Evolutionary conservation across 1,139 yeast genomes (phyloP).

Genomic region (Protomyces inouyei): DNA sequence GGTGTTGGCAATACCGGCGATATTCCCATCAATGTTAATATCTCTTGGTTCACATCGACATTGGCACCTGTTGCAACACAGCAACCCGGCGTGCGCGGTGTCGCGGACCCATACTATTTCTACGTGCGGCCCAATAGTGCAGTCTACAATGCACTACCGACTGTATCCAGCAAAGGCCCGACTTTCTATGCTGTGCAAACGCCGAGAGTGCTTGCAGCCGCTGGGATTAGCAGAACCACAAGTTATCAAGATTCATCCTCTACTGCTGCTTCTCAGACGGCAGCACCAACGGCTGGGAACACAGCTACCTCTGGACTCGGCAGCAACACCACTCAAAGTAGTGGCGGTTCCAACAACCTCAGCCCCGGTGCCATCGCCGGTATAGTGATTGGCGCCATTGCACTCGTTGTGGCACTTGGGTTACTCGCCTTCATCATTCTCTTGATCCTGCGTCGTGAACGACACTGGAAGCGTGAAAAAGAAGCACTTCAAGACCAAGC

Average conservation of each 20-base stretch:
- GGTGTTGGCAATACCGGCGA: conserved; percentile 24
- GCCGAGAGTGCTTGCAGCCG: conserved; percentile 5
- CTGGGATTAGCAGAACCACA: background rate
- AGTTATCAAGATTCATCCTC: too few species aligned
- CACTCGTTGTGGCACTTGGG: background rate
- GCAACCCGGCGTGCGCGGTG: background rate
- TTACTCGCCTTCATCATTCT: background rate
- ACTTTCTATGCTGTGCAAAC: conserved; percentile 25
- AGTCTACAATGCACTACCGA: conserved; percentile 13
- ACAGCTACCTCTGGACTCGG: background rate
- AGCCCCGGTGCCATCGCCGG: conserved; percentile 17
- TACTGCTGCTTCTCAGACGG: background rate
- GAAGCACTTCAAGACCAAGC: background rate
- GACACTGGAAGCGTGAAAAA: background rate
- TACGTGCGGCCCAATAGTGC: conserved; percentile 17
- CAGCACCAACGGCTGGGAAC: background rate
- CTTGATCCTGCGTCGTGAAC: background rate
- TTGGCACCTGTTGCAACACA: conserved; percentile 7
- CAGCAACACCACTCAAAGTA: background rate
- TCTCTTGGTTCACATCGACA: conserved; percentile 18
- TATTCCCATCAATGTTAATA: conserved; percentile 15
- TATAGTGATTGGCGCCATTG: conserved; percentile 19
- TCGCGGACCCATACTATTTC: conserved; percentile 18
- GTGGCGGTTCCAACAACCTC: background rate
- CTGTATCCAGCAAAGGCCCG: conserved; percentile 11